These are phyloP conservation scores for Rostrohypoxylon terebratum DNA, from an alignment of 495 filamentous ascomycete species.

Conservation along the genomic window DNA sequence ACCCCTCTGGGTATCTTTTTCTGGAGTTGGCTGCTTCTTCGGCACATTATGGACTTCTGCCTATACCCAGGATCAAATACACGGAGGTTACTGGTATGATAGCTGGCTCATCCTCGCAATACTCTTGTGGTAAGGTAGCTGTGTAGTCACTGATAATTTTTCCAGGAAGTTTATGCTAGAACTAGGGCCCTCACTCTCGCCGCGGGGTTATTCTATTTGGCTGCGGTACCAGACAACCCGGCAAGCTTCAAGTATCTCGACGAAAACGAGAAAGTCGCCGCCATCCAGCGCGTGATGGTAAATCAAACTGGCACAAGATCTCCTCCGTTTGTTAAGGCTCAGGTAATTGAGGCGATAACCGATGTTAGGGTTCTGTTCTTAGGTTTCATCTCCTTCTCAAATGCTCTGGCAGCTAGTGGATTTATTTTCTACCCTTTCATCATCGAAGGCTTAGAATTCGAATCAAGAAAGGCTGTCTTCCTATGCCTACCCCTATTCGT, in stretches of 20 bases:
- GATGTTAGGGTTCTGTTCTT: slow-evolving; percentile 47
- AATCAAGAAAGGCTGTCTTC: slow-evolving; percentile 60
- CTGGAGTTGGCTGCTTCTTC: slow-evolving; percentile 52
- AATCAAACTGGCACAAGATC: slow-evolving; percentile 53
- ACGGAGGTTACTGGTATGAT: slow-evolving; percentile 50
- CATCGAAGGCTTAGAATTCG: slow-evolving; percentile 70
- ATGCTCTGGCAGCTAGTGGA: slow-evolving; percentile 44
- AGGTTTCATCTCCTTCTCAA: slow-evolving; percentile 48
- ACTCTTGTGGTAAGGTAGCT: not conserved
- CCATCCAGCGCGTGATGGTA: slow-evolving; percentile 43
- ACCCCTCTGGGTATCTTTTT: slow-evolving; percentile 58
- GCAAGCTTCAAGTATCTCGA: slow-evolving; percentile 52
- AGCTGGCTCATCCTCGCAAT: not conserved
- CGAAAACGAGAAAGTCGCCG: slow-evolving; percentile 46
- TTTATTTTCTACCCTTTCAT: slow-evolving; percentile 64
- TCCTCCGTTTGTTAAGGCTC: slow-evolving; percentile 43
- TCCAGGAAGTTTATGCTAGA: slow-evolving; percentile 57
- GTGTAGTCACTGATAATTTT: not conserved
- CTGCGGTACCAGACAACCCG: slow-evolving; percentile 66
- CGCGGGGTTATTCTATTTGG: slow-evolving; percentile 65
- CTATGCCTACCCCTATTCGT: slow-evolving; percentile 50
- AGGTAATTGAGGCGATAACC: slow-evolving; percentile 47
- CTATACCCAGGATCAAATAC: slow-evolving; percentile 40
- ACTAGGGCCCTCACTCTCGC: slow-evolving; percentile 56
- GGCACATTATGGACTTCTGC: slow-evolving; percentile 45